Evolutionary conservation across 306 rosid genomes (phyloP), one percentile per base, ranked within the genome.

Genomic region (Astragalus glycyphyllos): DNA sequence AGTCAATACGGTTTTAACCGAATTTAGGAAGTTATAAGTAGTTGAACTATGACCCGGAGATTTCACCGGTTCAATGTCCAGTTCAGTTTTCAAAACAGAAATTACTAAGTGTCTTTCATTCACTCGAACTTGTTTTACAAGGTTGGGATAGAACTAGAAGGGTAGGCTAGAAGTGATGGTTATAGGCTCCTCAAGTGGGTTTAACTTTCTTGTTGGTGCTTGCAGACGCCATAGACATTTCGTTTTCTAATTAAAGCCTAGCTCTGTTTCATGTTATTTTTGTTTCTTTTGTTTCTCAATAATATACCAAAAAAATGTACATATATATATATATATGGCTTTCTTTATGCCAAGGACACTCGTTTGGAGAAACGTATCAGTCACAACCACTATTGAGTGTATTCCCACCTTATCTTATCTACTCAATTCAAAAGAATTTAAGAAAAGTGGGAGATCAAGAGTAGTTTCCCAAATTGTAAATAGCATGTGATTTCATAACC

Each of bases 361-460:
- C 7, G 64, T 13, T n/a, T 58, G 42, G 64, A 34, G 64, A 58
- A 13, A 58, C 64, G 26, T 58, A n/a, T 7, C 63, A n/a, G 12
- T 26, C 71, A 41, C 48, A 63, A 63, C 71, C 10, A 42, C 57
- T 16, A 51, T 5, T 26, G 10, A 60, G 12, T 72, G 47, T 51
- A 61, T 49, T 61, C 13, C 49, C 13, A n/a, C n/a, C n/a, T 38
- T 38, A 13, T 34, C 65, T 42, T 29, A 40, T 51, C 65, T 26
- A 31, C 65, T 48, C 55, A 7, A 41, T 53, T 53, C 65, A 63
- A 73, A 41, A 4, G 15, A 73, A 45, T 13, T 73, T 50, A 73
- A 48, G 42, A 37, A 20, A 20, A 13, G 31, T 1, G 16, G 53
- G 51, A 6, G 42, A 14, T 57, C 7, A 35, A 3, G 50, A 15